Evolutionary conservation across 2,329 filamentous ascomycete genomes (phyloP).

Genomic region (Harringtonia aguacate): DNA sequence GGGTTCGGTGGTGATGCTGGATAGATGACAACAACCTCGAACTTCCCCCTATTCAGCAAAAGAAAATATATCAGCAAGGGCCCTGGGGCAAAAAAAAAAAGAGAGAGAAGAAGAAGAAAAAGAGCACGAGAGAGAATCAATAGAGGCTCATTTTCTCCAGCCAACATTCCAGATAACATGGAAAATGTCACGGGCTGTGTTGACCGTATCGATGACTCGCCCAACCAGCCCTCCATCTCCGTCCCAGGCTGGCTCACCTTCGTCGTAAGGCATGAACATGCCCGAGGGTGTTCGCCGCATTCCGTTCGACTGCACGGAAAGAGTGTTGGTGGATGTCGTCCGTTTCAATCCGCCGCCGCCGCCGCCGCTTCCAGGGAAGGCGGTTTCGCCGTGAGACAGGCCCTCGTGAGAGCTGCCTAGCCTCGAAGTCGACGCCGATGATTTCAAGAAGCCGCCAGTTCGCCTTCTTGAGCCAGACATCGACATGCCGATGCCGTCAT

Average conservation of each 20-base stretch:
- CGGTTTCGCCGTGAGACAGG: not conserved
- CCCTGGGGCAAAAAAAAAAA: not conserved
- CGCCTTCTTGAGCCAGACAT: conserved; percentile 5
- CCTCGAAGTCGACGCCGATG: conserved; percentile 9
- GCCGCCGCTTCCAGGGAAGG: conserved; percentile 5
- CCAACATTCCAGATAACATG: conserved; percentile 65
- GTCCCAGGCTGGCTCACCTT: conserved; percentile 50
- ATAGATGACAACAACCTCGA: conserved; percentile 11
- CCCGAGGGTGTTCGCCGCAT: conserved; percentile 74
- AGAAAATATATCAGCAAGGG: conserved; percentile 10
- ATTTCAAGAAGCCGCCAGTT: conserved; percentile 3
- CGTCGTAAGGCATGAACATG: conserved; percentile 85
- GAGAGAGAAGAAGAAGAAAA: not conserved
- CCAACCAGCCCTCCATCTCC: conserved; percentile 59
- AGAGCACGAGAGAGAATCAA: not conserved
- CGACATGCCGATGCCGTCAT: conserved; percentile 9
- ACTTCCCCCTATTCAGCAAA: conserved; percentile 11
- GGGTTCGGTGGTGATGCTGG: conserved; percentile 5
- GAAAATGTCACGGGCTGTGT: conserved; percentile 59
- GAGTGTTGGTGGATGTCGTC: conserved; percentile 35
- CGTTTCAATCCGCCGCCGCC: conserved; percentile 26
- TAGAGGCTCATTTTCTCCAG: conserved; percentile 39
- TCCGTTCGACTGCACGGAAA: conserved; percentile 43
- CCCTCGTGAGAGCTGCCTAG: conserved; percentile 1
- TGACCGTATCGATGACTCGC: conserved; percentile 70